Base-by-base conservation (phyloP, 768 basidiomycete species). In the Auricularia sp. region DNA sequence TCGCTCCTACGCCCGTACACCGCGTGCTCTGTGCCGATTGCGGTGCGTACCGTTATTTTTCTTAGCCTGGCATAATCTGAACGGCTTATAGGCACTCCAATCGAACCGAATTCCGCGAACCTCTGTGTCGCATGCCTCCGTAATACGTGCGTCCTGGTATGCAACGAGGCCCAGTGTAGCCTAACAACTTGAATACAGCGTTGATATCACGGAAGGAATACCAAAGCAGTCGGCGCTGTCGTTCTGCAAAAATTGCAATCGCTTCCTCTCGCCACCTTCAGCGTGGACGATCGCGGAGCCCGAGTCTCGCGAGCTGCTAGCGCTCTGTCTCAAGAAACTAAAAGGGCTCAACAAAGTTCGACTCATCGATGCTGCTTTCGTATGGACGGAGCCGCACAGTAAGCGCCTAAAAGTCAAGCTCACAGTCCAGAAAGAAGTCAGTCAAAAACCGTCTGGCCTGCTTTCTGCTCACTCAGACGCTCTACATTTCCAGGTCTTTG, bases 371-470 rank as follows among this genome's bases (percentile, higher is more conserved):
- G 97, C 97, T 2, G 92, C 94, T 68, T 98, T 98, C 75, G 93
- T 98, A 71, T 99, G 97, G 97, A 99, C 97, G 24, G 97, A 99
- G 73, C 97, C 97, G 2, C 96, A 99, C 77, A 94, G 92, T 45
- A 94, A 95, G 72, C 84, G 97, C 44, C 75, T 98, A 67, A 84
- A 93, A 59, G 86, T 99, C 64, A 96, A 96, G 63, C 78, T 99
- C 70, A 97, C 96, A 0, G 94, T 99, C 67, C 97, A 99, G 78
- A 99, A 99, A 80, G 97, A 98, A 82, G 94, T 94, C 58, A 33
- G 85, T 73, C 14, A 16, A 24, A 10, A 5, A 16, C 14, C 2
- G 47, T 34, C 63, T 34, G 14, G 5, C 33, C 10, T 13, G 64
- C 39, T 45, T 8, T 36, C 33, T 62, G 33, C 13, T 3, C 24